Conservation (phyloP, 2,329 filamentous ascomycete genomes). For the Ramularia endophylla region DNA sequence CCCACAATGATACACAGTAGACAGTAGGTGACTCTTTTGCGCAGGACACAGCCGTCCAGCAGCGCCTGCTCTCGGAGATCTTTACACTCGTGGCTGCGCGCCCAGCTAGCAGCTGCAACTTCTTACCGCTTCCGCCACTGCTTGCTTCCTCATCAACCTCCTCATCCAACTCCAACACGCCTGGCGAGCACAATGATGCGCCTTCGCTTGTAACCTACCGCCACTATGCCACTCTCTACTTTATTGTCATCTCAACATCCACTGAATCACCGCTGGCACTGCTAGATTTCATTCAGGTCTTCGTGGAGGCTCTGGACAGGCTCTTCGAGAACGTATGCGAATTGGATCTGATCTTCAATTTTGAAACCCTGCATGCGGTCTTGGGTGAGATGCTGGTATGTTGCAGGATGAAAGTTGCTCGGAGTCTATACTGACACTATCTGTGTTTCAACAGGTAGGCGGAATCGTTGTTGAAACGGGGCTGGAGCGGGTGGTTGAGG, state of each 20-base stretch:
- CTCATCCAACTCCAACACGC: conserved; percentile 39
- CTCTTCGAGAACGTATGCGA: conserved; percentile 99
- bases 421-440: no score
- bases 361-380: conserved; percentile 89
- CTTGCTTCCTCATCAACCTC: conserved; percentile 20
- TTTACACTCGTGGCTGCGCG: conserved; percentile 93
- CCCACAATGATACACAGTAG: no score
- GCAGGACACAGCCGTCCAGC: conserved; percentile 94
- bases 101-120: conserved; percentile 90
- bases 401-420: no score
- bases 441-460: conserved; percentile 46
- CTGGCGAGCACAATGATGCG: conserved; percentile 71
- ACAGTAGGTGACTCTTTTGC: no score
- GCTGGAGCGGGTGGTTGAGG: conserved; percentile 79
- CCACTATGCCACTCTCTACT: conserved; percentile 96
- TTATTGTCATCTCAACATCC: conserved; percentile 95
- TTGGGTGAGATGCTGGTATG: conserved; percentile 79
- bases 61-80: conserved; percentile 94
- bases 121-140: conserved; percentile 59
- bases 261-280: conserved; percentile 93
- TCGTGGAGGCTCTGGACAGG: conserved; percentile 89
- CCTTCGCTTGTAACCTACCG: conserved; percentile 96
- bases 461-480: conserved; percentile 93
- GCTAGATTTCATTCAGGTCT: conserved; percentile 96
- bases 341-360: conserved; percentile 97